A percentile compares a stretch with the other conserved stretches of the same genome.
Evolutionary conservation across 2,329 filamentous ascomycete genomes (phyloP).

Genomic region (Neofusicoccum cordaticola): DNA sequence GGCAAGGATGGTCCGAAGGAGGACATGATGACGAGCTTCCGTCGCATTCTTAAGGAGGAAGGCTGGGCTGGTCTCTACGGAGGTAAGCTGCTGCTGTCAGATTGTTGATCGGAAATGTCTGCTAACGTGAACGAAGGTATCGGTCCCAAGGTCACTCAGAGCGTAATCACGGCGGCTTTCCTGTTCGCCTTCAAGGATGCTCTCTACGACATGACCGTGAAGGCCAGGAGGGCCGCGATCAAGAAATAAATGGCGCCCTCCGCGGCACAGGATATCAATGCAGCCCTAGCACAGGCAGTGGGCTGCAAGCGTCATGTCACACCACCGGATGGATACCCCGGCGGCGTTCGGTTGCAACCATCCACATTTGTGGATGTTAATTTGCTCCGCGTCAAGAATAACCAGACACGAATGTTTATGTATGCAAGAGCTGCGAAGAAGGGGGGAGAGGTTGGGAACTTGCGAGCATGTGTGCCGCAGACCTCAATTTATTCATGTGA

Average conservation of each 20-base stretch:
- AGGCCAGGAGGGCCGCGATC: constrained; percentile 52
- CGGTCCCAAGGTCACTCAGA: constrained; percentile 93
- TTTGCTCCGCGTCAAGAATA: not conserved
- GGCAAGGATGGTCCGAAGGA: constrained; percentile 72
- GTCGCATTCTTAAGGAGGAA: constrained; percentile 78
- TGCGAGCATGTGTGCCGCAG: not conserved
- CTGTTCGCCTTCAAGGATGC: constrained; percentile 98
- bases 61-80: constrained; percentile 92
- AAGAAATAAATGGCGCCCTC: constrained; percentile 19
- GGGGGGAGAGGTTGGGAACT: not conserved
- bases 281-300: not conserved
- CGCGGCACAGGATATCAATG: not conserved
- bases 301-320: constrained; percentile 6
- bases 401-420: not conserved
- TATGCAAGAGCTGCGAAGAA: not conserved
- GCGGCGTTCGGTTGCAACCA: not conserved
- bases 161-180: constrained; percentile 92
- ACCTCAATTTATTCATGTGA: not conserved
- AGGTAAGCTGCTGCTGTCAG: constrained; percentile 54
- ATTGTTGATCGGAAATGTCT: constrained; percentile 19
- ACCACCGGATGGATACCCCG: not conserved
- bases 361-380: not conserved
- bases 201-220: constrained; percentile 78
- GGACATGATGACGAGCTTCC: constrained; percentile 74
- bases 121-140: constrained; percentile 61